Conservation (phyloP, 257 asterid species). For the Nicotiana noctiflora region DNA sequence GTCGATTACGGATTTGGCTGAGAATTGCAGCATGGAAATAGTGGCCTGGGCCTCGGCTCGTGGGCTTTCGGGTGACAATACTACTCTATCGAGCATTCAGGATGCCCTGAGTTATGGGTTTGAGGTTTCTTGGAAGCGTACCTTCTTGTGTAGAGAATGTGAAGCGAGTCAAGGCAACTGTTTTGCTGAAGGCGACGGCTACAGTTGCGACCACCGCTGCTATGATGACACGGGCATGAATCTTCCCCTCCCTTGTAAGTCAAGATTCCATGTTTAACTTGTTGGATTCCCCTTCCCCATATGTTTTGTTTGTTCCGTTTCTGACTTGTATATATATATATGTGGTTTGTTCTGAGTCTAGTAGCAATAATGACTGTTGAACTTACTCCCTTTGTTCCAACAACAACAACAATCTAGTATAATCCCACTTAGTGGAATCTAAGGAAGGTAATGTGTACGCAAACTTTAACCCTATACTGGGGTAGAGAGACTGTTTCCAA, state of each 20-base stretch:
- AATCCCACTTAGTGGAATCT: no score
- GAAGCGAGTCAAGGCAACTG: conserved; percentile 15
- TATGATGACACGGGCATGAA: neutral
- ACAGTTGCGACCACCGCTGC: conserved; percentile 14
- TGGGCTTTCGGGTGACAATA: conserved; percentile 10
- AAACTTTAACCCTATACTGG: no score
- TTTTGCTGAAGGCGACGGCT: conserved; percentile 5
- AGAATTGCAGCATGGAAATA: conserved; percentile 34
- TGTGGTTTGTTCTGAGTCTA: no score
- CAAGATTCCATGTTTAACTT: neutral
- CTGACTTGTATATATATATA: no score
- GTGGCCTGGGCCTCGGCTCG: neutral
- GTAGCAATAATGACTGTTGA: neutral
- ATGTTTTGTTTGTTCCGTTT: no score
- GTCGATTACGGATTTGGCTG: conserved; percentile 25
- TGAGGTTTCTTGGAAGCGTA: conserved; percentile 25
- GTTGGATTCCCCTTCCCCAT: neutral
- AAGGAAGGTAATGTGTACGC: no score
- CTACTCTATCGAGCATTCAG: conserved; percentile 22
- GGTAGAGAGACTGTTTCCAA: no score
- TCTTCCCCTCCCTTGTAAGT: conserved; percentile 8
- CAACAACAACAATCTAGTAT: no score
- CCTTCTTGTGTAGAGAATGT: conserved; percentile 20
- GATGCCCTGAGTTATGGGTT: conserved; percentile 36
- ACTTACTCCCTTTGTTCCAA: neutral